These are phyloP conservation scores for Neurospora sublineolata DNA, from an alignment of 495 filamentous ascomycete genomes.

Conservation along the genomic window DNA sequence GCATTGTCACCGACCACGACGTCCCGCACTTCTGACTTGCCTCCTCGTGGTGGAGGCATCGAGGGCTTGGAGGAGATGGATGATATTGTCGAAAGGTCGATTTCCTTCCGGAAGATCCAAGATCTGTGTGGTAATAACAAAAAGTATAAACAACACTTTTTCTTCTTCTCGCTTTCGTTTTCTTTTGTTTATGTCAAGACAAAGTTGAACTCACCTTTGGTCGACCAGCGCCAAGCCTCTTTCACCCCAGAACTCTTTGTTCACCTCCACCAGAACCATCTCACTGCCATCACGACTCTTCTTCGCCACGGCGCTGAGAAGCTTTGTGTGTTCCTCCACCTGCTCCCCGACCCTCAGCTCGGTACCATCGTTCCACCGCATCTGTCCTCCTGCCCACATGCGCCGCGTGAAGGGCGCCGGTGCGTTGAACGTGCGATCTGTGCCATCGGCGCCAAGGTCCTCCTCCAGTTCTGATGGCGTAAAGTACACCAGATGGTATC, in stretches of 20 bases:
- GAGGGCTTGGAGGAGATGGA: background rate
- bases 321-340: slow-evolving; percentile 45
- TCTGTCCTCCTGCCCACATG: slow-evolving; percentile 59
- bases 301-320: slow-evolving; percentile 42
- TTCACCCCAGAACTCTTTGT: slow-evolving; percentile 46
- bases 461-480: slow-evolving; percentile 40
- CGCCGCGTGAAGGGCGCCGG: slow-evolving; percentile 48
- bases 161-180: background rate
- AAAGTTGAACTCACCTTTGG: slow-evolving; percentile 27
- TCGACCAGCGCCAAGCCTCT: slow-evolving; percentile 43
- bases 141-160: background rate
- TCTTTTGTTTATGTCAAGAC: background rate
- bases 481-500: slow-evolving; percentile 52
- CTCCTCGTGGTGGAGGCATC: background rate
- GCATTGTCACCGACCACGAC: background rate
- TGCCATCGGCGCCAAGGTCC: slow-evolving; percentile 48
- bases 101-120: slow-evolving; percentile 48
- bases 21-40: slow-evolving; percentile 10
- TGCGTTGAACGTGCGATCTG: slow-evolving; percentile 48
- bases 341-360: slow-evolving; percentile 34
- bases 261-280: slow-evolving; percentile 55
- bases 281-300: slow-evolving; percentile 41
- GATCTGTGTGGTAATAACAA: slow-evolving; percentile 25
- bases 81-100: slow-evolving; percentile 13
- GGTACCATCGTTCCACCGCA: slow-evolving; percentile 28